Percentiles rank a stretch among this genome's conserved stretches.
Evolutionary conservation across 345 rosid species (phyloP).

Genomic region (Corchorus olitorius): DNA sequence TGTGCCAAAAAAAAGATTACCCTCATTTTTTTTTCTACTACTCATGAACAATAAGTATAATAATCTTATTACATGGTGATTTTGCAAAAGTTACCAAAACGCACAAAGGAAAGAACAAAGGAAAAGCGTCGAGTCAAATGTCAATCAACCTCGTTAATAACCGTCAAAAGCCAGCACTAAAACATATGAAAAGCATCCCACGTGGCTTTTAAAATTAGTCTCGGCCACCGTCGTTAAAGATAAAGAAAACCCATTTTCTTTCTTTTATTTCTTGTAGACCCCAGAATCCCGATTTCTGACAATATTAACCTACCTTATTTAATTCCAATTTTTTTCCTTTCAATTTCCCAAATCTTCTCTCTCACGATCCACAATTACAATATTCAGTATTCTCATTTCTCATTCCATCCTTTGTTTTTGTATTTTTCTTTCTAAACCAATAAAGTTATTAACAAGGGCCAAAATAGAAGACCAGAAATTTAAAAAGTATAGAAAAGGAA

Average conservation of each 20-base stretch:
- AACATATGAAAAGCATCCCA: constrained; percentile 1
- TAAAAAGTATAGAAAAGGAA: constrained; percentile 14
- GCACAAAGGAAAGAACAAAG: neutral
- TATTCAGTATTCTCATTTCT: neutral
- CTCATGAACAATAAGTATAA: too few species aligned
- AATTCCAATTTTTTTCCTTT: neutral
- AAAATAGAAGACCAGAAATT: constrained; percentile 34
- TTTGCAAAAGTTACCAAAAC: too few species aligned
- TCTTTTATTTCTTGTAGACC: neutral
- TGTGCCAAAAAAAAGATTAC: too few species aligned
- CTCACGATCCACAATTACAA: constrained; percentile 27
- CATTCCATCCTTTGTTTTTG: constrained; percentile 32
- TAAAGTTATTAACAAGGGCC: neutral
- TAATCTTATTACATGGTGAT: too few species aligned
- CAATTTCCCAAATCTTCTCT: constrained; percentile 16
- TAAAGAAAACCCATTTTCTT: too few species aligned
- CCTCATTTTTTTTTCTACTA: too few species aligned
- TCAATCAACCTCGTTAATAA: neutral
- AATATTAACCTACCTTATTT: neutral
- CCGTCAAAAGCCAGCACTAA: constrained; percentile 9
- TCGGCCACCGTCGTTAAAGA: neutral
- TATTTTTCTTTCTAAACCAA: neutral
- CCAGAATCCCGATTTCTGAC: neutral
- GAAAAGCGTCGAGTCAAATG: neutral
- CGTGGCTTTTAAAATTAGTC: neutral